A percentile compares a stretch with the other conserved stretches of the same genome.
Conservation (phyloP, 441 rosid genomes). For the Pelargonium cotyledonis region DNA sequence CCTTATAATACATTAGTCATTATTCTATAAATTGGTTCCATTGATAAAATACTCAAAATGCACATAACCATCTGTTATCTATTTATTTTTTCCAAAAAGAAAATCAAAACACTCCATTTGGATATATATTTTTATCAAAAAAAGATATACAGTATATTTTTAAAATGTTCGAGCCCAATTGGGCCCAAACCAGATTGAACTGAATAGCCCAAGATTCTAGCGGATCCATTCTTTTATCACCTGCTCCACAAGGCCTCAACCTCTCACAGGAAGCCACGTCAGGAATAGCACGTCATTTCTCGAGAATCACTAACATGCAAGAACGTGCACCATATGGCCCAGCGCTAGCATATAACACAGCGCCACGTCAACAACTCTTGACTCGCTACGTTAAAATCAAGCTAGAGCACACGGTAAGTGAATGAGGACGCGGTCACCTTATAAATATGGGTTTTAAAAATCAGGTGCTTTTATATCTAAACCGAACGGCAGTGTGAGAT, state of each 20-base stretch:
- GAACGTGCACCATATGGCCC: background rate
- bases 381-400: background rate
- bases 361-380: background rate
- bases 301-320: background rate
- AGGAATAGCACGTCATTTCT: background rate
- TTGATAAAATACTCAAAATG: too few relatives aligned
- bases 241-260: slow-evolving; percentile 8
- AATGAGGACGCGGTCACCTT: background rate
- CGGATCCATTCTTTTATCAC: background rate
- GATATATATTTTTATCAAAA: too few relatives aligned
- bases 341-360: background rate
- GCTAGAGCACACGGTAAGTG: slow-evolving; percentile 1
- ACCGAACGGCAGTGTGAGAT: background rate
- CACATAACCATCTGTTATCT: too few relatives aligned
- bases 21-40: too few relatives aligned
- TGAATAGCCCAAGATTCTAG: background rate
- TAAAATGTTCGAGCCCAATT: background rate
- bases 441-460: slow-evolving; percentile 2
- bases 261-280: slow-evolving; percentile 18
- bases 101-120: too few relatives aligned
- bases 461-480: background rate
- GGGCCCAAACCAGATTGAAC: background rate
- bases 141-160: too few relatives aligned
- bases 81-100: too few relatives aligned
- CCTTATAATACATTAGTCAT: too few relatives aligned